These are phyloP conservation scores for Galerina marginata DNA, from an alignment of 768 basidiomycete genomes.

Conservation along the genomic window DNA sequence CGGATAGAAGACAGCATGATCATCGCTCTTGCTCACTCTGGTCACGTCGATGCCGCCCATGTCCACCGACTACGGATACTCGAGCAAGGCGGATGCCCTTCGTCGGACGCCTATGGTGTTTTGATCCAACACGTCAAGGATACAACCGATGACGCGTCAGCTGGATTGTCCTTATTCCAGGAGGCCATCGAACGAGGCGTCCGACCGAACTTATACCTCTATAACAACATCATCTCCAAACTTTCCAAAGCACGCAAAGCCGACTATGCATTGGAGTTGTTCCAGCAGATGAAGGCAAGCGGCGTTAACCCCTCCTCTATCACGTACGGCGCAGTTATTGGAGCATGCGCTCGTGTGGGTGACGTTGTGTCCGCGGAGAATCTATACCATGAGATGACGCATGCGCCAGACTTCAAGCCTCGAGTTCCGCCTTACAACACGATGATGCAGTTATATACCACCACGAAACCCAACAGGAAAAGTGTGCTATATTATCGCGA, in stretches of 20 bases:
- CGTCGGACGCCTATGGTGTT: conserved; percentile 90
- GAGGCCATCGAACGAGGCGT: conserved; percentile 78
- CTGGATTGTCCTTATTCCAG: conserved; percentile 83
- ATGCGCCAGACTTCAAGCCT: conserved; percentile 76
- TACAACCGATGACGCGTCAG: conserved; percentile 93
- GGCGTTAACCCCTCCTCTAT: conserved; percentile 77
- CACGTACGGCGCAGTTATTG: conserved; percentile 94
- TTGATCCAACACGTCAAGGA: conserved; percentile 88
- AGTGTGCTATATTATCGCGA: conserved; percentile 79
- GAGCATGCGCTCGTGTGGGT: conserved; percentile 92
- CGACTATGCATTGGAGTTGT: conserved; percentile 85
- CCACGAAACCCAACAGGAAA: conserved; percentile 85
- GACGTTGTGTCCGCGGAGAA: conserved; percentile 81
- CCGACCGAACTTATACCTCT: conserved; percentile 83
- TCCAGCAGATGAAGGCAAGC: conserved; percentile 81
- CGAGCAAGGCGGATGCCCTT: conserved; percentile 76
- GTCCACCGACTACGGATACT: conserved; percentile 80
- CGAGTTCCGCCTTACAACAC: conserved; percentile 96
- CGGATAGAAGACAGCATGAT: conserved; percentile 89
- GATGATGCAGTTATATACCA: conserved; percentile 97
- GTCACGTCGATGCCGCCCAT: conserved; percentile 80
- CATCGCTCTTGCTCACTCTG: conserved; percentile 81
- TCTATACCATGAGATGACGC: conserved; percentile 86
- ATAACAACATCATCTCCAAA: conserved; percentile 97
- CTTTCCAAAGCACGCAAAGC: conserved; percentile 94